These are phyloP conservation scores for Arctostaphylos glauca DNA, from an alignment of 148 eudicot genomes.

Conservation along the genomic window DNA sequence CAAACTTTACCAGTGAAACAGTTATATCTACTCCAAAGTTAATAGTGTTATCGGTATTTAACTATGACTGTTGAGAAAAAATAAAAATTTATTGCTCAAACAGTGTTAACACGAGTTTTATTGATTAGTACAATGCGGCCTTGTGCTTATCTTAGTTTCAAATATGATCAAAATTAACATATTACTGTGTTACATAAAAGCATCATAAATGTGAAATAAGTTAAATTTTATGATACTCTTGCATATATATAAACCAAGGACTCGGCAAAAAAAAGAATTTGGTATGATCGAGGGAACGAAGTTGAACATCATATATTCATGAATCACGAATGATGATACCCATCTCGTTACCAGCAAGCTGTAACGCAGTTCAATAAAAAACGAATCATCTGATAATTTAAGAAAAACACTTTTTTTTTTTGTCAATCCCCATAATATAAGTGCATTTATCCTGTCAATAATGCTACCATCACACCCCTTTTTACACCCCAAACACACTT, in stretches of 20 bases:
- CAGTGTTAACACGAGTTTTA: too few relatives aligned
- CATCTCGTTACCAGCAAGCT: not conserved
- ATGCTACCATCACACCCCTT: too few relatives aligned
- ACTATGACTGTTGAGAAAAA: too few relatives aligned
- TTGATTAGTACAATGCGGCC: too few relatives aligned
- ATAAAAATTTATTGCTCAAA: too few relatives aligned
- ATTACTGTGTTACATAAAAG: not conserved
- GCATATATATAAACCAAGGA: constrained; percentile 1
- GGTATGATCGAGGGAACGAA: constrained; percentile 13
- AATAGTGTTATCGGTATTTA: too few relatives aligned
- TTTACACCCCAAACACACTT: too few relatives aligned
- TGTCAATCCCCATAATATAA: not conserved
- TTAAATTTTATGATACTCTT: constrained; percentile 11
- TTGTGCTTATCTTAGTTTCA: too few relatives aligned
- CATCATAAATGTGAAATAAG: not conserved
- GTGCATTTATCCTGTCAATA: constrained; percentile 6
- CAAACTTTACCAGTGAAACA: too few relatives aligned
- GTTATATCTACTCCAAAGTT: too few relatives aligned
- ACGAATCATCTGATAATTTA: not conserved
- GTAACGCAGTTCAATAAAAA: not conserved
- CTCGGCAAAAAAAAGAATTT: constrained; percentile 1
- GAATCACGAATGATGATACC: constrained; percentile 9
- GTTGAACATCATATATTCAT: not conserved
- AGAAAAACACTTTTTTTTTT: not conserved
- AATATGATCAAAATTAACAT: too few relatives aligned